Conservation (phyloP, 441 rosid species). For the Corymbia calophylla region DNA sequence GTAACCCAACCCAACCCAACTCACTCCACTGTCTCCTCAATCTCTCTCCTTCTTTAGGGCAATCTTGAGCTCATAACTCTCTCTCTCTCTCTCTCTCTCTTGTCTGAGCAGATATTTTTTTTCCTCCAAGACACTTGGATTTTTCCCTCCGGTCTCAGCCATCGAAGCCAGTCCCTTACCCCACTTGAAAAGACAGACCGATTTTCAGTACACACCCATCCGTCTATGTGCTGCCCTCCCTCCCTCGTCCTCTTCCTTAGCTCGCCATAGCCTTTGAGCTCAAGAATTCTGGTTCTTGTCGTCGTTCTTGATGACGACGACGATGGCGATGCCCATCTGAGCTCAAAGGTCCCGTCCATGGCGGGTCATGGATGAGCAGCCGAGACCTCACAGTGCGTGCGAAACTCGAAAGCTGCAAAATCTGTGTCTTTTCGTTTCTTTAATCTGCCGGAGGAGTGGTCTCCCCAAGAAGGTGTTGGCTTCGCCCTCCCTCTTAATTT, state of each 20-base stretch:
- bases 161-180: neutral
- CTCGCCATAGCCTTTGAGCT: neutral
- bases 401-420: neutral
- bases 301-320: neutral
- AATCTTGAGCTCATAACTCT: neutral
- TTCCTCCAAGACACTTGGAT: neutral
- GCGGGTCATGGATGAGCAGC: neutral
- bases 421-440: neutral
- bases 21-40: neutral
- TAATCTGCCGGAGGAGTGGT: neutral
- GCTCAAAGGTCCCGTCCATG: neutral
- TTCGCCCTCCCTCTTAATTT: neutral
- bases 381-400: neutral
- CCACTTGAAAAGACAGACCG: neutral
- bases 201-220: too few relatives aligned
- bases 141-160: neutral
- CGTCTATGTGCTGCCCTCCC: neutral
- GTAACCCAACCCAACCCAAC: neutral
- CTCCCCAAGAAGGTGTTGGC: neutral
- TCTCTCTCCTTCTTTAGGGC: neutral
- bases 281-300: neutral
- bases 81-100: slow-evolving; percentile 1
- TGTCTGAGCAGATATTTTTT: slow-evolving; percentile 10
- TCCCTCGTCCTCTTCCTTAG: neutral
- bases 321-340: neutral